Conservation (phyloP, 306 rosid genomes). For the Cercis canadensis region DNA sequence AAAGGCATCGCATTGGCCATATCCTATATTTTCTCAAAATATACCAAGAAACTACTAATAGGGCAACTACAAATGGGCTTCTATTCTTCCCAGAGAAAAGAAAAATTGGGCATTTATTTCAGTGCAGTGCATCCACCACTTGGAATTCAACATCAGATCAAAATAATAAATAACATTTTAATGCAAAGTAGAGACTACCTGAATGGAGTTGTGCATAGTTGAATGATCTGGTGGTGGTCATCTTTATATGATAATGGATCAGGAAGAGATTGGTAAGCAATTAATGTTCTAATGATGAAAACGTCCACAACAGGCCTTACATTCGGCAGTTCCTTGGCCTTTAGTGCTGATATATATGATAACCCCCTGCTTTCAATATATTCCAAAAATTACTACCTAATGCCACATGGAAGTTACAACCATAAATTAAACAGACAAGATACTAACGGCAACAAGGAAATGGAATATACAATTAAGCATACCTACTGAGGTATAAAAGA, state of each 20-base stretch:
- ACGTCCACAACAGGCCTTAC: conserved; percentile 70
- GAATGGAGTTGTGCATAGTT: conserved; percentile 88
- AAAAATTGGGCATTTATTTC: conserved; percentile 12
- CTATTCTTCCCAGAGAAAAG: neutral
- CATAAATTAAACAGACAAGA: conserved; percentile 19
- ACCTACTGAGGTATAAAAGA: conserved; percentile 90
- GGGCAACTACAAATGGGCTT: conserved; percentile 7
- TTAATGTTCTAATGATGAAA: conserved; percentile 68
- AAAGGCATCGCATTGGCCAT: neutral
- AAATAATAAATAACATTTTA: conserved; percentile 18
- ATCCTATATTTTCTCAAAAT: conserved; percentile 14
- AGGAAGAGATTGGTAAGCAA: conserved; percentile 90
- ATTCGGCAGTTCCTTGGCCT: conserved; percentile 66
- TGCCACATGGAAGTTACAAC: conserved; percentile 23
- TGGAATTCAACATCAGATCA: conserved; percentile 5
- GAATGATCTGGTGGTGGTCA: conserved; percentile 80
- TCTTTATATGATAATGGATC: conserved; percentile 79
- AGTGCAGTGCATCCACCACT: neutral
- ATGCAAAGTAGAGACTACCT: conserved; percentile 59
- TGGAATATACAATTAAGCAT: conserved; percentile 26
- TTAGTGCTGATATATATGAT: conserved; percentile 63
- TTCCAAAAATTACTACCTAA: conserved; percentile 29
- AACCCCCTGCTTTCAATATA: conserved; percentile 76
- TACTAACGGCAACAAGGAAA: conserved; percentile 9
- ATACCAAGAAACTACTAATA: conserved; percentile 14